phyloP scores from a whole-genome alignment of 768 basidiomycete species.

The Termitomyces sp. region DNA sequence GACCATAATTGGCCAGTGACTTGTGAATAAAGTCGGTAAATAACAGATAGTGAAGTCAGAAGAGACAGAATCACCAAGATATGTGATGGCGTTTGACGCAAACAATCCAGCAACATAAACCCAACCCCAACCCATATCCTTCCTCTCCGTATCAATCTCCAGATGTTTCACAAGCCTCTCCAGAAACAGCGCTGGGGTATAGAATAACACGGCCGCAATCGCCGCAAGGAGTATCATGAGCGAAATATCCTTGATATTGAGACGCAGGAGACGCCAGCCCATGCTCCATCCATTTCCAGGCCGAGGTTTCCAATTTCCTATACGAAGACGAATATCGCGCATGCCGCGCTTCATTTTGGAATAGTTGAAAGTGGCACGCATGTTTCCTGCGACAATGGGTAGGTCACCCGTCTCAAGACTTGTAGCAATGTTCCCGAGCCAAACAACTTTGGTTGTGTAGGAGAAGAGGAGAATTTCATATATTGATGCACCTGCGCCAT shows the following conservation, averaged over 20 bases:
- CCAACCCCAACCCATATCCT: slow-evolving; percentile 68
- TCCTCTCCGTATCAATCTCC: slow-evolving; percentile 53
- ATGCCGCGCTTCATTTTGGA: slow-evolving; percentile 56
- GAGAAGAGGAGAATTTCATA: slow-evolving; percentile 72
- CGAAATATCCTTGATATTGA: slow-evolving; percentile 41
- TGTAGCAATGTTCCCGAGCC: slow-evolving; percentile 69
- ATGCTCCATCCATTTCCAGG: slow-evolving; percentile 63
- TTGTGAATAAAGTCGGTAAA: slow-evolving; percentile 14
- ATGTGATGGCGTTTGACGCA: slow-evolving; percentile 24
- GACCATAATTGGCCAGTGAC: slow-evolving; percentile 71
- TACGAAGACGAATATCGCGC: slow-evolving; percentile 40
- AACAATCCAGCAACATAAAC: slow-evolving; percentile 42
- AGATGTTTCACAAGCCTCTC: slow-evolving; percentile 56
- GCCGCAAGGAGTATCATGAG: slow-evolving; percentile 46
- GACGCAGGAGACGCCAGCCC: slow-evolving; percentile 51
- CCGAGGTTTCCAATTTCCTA: slow-evolving; percentile 53
- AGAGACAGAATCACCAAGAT: slow-evolving; percentile 22
- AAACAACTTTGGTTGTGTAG: slow-evolving; percentile 83
- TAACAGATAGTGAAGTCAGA: background rate
- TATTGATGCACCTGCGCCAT: slow-evolving; percentile 42
- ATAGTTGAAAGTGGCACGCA: slow-evolving; percentile 66
- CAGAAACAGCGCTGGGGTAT: slow-evolving; percentile 57
- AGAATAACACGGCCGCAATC: slow-evolving; percentile 57
- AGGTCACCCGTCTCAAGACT: slow-evolving; percentile 85
- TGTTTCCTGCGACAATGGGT: slow-evolving; percentile 69